Evolutionary conservation across 768 basidiomycete species (phyloP).

Genomic region (Polyporus arcularius): DNA sequence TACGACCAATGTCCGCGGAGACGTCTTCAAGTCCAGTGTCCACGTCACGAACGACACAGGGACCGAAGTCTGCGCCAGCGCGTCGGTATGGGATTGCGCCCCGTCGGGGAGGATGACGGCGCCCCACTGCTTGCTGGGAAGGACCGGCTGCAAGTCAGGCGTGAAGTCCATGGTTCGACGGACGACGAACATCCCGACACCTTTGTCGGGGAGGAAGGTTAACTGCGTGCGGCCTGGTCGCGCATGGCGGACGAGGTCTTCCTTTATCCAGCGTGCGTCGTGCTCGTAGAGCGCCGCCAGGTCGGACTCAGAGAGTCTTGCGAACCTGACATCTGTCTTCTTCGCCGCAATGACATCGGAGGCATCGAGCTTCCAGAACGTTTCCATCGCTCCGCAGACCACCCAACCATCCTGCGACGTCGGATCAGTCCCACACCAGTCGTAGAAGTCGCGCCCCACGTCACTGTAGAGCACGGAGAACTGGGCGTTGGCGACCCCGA

Average conservation of each 20-base stretch:
- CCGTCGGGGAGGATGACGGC: constrained; percentile 17
- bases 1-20: constrained; percentile 13
- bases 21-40: constrained; percentile 14
- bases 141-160: constrained; percentile 16
- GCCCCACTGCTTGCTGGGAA: constrained; percentile 31
- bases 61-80: neutral
- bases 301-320: constrained; percentile 40
- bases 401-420: constrained; percentile 45
- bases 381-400: constrained; percentile 36
- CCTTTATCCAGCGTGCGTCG: constrained; percentile 41
- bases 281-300: constrained; percentile 39
- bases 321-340: constrained; percentile 3
- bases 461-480: constrained; percentile 59
- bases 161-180: constrained; percentile 32
- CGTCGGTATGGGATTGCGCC: neutral
- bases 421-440: constrained; percentile 37
- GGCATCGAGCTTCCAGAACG: constrained; percentile 28
- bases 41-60: constrained; percentile 17
- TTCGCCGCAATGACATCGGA: neutral
- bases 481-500: constrained; percentile 37
- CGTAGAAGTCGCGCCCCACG: constrained; percentile 50
- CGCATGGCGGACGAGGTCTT: constrained; percentile 28
- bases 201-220: constrained; percentile 44
- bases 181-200: constrained; percentile 50
- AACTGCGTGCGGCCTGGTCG: constrained; percentile 26